Percentiles rank a stretch among this genome's conserved stretches.
phyloP scores from a whole-genome alignment of 352 stramenopile genomes.

The Globisporangium ultimum region DNA sequence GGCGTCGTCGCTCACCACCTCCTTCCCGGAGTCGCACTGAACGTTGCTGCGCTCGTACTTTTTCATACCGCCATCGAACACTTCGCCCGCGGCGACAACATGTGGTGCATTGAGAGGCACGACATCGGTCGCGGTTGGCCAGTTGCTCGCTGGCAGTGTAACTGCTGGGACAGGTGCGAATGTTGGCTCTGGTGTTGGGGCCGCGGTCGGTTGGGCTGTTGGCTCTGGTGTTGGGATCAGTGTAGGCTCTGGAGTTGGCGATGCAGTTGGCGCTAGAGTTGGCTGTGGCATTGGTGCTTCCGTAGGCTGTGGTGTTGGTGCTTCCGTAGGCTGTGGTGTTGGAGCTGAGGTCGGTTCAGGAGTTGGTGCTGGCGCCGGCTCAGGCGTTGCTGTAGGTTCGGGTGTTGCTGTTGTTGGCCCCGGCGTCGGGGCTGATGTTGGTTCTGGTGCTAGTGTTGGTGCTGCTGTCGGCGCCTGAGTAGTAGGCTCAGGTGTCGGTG shows the following conservation, averaged over 20 bases:
- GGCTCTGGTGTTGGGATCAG: constrained; percentile 6
- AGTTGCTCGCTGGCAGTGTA: constrained; percentile 25
- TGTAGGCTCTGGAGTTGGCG: constrained; percentile 13
- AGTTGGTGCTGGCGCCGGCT: constrained; percentile 10
- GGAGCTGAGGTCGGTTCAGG: neutral
- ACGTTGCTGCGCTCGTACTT: constrained; percentile 56
- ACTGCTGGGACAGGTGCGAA: constrained; percentile 1
- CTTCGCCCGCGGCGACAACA: constrained; percentile 23
- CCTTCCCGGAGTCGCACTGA: constrained; percentile 26
- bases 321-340: constrained; percentile 9
- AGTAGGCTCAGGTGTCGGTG: constrained; percentile 5
- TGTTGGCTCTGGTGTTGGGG: constrained; percentile 6
- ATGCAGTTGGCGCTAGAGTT: neutral
- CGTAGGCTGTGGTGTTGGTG: constrained; percentile 3
- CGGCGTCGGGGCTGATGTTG: constrained; percentile 11
- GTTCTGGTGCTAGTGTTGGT: constrained; percentile 7
- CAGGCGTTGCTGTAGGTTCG: constrained; percentile 11
- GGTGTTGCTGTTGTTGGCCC: constrained; percentile 4
- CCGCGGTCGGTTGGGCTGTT: constrained; percentile 13
- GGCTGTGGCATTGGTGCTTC: constrained; percentile 6
- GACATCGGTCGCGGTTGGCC: constrained; percentile 38
- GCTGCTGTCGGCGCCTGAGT: constrained; percentile 11
- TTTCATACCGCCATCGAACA: constrained; percentile 64
- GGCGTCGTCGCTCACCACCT: constrained; percentile 33
- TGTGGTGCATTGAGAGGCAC: constrained; percentile 29